These are phyloP conservation scores for Dipteronia sinensis DNA, from an alignment of 345 rosid genomes.

Conservation along the genomic window DNA sequence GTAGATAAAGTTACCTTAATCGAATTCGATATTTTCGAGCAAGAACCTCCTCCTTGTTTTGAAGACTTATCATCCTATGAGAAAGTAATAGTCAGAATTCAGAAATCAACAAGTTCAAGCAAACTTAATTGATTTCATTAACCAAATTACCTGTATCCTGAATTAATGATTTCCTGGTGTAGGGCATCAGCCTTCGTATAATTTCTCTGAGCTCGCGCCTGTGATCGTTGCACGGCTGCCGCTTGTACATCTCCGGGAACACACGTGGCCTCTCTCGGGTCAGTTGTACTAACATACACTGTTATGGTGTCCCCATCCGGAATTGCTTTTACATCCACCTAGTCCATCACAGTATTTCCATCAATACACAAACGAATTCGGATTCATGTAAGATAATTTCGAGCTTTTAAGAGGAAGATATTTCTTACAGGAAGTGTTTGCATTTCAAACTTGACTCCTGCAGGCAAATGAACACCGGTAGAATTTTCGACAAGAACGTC, in stretches of 20 bases:
- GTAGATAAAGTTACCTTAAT: constrained; percentile 44
- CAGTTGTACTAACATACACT: constrained; percentile 62
- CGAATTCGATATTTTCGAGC: constrained; percentile 74
- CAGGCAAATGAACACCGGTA: constrained; percentile 45
- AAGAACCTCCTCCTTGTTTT: constrained; percentile 61
- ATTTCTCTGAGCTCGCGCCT: constrained; percentile 61
- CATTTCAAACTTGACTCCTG: constrained; percentile 59
- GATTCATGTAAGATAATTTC: background rate
- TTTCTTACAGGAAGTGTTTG: constrained; percentile 68
- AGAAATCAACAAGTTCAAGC: background rate
- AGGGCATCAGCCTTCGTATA: constrained; percentile 63
- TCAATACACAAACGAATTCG: background rate
- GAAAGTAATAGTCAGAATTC: background rate
- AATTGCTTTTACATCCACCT: constrained; percentile 79
- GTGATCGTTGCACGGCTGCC: constrained; percentile 58
- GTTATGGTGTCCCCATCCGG: constrained; percentile 83
- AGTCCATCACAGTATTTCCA: constrained; percentile 28
- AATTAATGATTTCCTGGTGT: constrained; percentile 53
- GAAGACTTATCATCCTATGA: constrained; percentile 46
- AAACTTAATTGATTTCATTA: background rate
- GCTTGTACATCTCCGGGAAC: constrained; percentile 60
- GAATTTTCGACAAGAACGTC: constrained; percentile 36
- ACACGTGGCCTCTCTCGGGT: constrained; percentile 57
- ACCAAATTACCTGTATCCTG: constrained; percentile 67
- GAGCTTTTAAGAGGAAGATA: background rate